Evolutionary conservation across 805 yeast species (phyloP), one percentile per base, ranked within the genome.

Genomic region (Candida chilensis): DNA sequence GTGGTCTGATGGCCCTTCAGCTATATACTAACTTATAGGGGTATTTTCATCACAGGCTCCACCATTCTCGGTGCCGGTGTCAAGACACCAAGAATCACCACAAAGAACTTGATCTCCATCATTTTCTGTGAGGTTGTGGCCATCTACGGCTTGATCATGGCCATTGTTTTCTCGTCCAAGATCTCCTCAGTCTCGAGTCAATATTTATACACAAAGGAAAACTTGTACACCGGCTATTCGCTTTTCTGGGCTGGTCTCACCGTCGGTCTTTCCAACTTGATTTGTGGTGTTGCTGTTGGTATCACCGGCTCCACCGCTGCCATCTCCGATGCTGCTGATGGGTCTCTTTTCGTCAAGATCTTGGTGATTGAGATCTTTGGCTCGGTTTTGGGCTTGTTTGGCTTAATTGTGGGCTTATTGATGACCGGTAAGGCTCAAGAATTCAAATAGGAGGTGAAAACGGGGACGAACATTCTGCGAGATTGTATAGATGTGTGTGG

Each of bases 71-170:
- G 98, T 45, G 98, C 98, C 3, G 98, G 98, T 65, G 96, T 92
- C 36, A 84, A 84, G 56, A 92, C 95, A 10, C 98, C 98, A 31
- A 71, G 97, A 53, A 94, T 92, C 52, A 88, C 97, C 27, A 92
- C 98, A 32, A 92, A 92, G 67, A 92, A 92, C 56, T 73, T 92
- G 53, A 94, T 92, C 40, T 83, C 94, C 25, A 92, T 92, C 55
- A 94, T 92, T 62, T 92, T 92, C 68, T 92, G 98, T 70, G 98
- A 92, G 63, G 98, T 92, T 45, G 98, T 92, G 33, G 98, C 98
- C 41, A 92, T 92, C 53, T 92, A 92, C 53, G 98, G 98, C 3
- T 74, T 92, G 41, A 92, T 92, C 52, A 90, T 90, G 83, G 88
- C 96, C 21, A 92, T 92, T 69, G 97, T 92, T 25, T 92, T 92